Base-by-base conservation (phyloP, 1,139 yeast genomes). In the Chernovozyma aurita region DNA sequence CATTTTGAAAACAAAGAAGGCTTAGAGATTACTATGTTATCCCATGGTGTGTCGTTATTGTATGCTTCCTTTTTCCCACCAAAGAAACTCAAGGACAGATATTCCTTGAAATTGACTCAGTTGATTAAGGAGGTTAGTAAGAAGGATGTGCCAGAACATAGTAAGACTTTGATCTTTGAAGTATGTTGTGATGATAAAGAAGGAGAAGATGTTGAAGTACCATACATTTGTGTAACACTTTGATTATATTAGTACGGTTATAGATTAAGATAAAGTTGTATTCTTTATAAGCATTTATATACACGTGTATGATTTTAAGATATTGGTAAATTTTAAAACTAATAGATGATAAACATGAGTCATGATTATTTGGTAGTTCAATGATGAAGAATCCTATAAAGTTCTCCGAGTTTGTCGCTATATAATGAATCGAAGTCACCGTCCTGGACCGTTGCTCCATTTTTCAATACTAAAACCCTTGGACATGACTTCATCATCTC, bases 161-260 rank as follows among this genome's bases (percentile, higher is more conserved):
- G 78, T 39, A 80, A 80, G 59, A 78, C 85, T 29, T 70, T 92
- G 62, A 80, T 90, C 40, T 75, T 94, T 43, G 98, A 92, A 61
- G 75, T 92, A 30, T 87, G 96, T 57, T 86, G 94, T 42, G 98
- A 92, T 53, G 98, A 92, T 57, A 70, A 78, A 53, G 76, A 81
- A 36, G 99, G 94, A 28, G 97, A 92, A 57, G 98, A 94, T 58
- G 96, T 88, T 18, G 98, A 90, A 52, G 87, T 88, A 45, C 98
- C 98, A 28, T 87, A 78, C 56, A 76, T 88, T 41, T 78, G 80
- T 42, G 72, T 84, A 41, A 78, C 76, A 52, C 28, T 26, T 26
- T 22, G n/a, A n/a, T n/a, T n/a, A n/a, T n/a, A n/a, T n/a, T n/a
- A n/a, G n/a, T n/a, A n/a, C n/a, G n/a, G n/a, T n/a, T n/a, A n/a